Evolutionary conservation across 306 rosid genomes (phyloP).

Genomic region (Styphnolobium japonicum): DNA sequence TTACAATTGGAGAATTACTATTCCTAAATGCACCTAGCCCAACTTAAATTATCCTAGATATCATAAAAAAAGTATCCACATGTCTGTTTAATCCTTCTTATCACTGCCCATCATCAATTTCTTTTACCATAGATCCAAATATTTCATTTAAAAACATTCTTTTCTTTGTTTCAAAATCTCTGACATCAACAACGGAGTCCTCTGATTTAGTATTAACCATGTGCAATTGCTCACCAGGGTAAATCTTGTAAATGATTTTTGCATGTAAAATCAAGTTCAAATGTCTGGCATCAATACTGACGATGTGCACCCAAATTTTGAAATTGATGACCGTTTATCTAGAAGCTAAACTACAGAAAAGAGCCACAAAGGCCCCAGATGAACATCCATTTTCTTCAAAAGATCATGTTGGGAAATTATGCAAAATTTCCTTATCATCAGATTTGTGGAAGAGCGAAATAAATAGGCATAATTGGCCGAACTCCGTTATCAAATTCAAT

Average conservation of each 20-base stretch:
- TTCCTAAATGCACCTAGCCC: not conserved
- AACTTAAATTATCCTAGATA: not conserved
- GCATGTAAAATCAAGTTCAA: not conserved
- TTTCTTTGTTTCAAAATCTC: not conserved
- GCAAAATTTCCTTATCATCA: no score
- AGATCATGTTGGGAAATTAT: no score
- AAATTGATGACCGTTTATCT: not conserved
- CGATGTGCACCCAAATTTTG: not conserved
- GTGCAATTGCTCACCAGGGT: not conserved
- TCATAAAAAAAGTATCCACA: not conserved
- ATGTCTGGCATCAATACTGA: not conserved
- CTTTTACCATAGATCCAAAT: not conserved
- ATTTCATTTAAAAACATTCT: not conserved
- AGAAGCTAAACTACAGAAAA: not conserved
- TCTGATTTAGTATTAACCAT: not conserved
- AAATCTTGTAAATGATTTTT: not conserved
- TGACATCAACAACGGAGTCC: not conserved
- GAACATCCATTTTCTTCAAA: slow-evolving; percentile 6
- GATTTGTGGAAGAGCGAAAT: no score
- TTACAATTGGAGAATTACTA: not conserved
- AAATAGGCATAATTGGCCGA: no score
- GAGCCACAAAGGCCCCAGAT: not conserved
- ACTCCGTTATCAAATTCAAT: no score
- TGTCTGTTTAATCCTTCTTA: not conserved
- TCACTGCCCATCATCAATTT: not conserved